Evolutionary conservation across 805 yeast species (phyloP), one percentile per base, ranked within the genome.

Genomic region (Nakazawaea ernobii): DNA sequence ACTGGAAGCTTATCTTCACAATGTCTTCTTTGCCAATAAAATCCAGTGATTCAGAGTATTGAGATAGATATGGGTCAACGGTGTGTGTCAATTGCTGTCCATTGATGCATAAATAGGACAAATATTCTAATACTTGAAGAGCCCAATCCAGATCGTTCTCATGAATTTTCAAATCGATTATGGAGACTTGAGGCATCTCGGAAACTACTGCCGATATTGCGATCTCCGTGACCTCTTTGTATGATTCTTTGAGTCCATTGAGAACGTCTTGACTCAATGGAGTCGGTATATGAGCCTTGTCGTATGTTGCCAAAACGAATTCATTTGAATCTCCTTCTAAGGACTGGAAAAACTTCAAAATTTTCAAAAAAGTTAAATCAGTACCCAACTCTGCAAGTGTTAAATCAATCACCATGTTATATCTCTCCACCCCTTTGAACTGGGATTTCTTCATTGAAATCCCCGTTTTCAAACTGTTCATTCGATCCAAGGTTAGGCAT

Each of bases 211-310:
- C 11, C 32, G 9, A 6, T 8, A 39, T 24, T 10, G 15, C 4
- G 9, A 26, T 33, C 6, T 10, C 39, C 8, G 10, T 13, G 6
- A 29, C 11, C 14, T 29, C 35, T 14, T 35, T 14, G 15, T 11
- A 5, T 26, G n/a, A 37, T 4, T 3, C 6, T 33, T n/a, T 36
- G 10, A 36, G 17, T 9, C n/a, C 17, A 8, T 8, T 6, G 6
- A 27, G 8, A 14, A 10, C 94, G 62, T 90, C 96, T 2, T 97
- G 97, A 0, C 69, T 65, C 15, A 67, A 58, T 1, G 92, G 75
- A 59, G 94, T 94, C 0, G 99, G 99, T 1, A 98, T 98, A 63
- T 92, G 98, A 27, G 15, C 9, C 10, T 26, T 6, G 6, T 30
- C n/a, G 2, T 26, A 11, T 15, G 39, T 43, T 4, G 38, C 24